Base-by-base conservation (phyloP, 345 rosid species). In the Lumnitzera racemosa region DNA sequence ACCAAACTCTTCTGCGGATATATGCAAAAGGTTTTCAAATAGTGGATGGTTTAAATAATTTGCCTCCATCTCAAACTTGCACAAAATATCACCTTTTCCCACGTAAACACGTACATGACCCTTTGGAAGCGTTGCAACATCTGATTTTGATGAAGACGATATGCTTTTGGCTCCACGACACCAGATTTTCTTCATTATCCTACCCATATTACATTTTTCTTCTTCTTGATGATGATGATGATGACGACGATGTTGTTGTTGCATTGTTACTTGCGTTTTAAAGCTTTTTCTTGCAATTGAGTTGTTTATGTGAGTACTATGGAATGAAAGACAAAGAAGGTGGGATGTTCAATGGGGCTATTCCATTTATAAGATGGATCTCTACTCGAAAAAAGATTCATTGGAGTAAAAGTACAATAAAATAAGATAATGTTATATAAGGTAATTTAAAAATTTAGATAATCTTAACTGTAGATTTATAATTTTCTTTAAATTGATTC, bases 41-140 rank as follows among this genome's bases (percentile, higher is more conserved):
- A 80, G 67, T n/a, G 81, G 83, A 50, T 83, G 89, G 76, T 83
- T 83, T 17, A 80, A 65, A 67, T 69, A 74, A 63, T 72, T 70
- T 15, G 77, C 85, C 36, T 78, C 80, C 68, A 76, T 58, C 68
- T 80, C 80, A 17, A 80, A 53, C 20, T 20, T 20, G 20, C 20
- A 20, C 17, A 57, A 71, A 24, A 48, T 60, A 17, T 49, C 55
- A 20, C 47, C 71, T 72, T 57, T 70, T 17, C 80, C 83, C 2
- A 70, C 80, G 56, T 71, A 72, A 0, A 83, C 83, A 27, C 72
- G 67, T 46, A 80, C 74, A 13, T 60, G 69, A 1, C 89, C 89
- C 67, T 74, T 67, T 0, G 74, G 52, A 56, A 43, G 31, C 31
- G 20, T 5, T 27, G 31, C 61, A 29, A 53, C 68, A 3, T 23